Conservation (phyloP, 805 yeast genomes). For the Blastobotrys parvus region DNA sequence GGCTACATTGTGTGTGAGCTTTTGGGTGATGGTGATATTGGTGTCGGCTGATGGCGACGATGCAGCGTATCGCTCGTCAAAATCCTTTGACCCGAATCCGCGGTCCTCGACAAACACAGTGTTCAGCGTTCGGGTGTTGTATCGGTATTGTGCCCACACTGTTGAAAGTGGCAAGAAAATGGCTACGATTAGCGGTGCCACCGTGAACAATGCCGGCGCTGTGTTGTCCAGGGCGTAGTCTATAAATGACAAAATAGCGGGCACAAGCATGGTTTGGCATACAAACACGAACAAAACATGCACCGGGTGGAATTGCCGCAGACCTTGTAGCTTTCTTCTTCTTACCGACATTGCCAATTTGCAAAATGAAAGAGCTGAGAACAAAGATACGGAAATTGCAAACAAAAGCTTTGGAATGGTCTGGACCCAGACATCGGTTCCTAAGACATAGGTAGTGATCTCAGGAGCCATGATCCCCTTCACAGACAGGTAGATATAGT, state of each 20-base stretch:
- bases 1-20: too few species aligned
- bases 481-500: background rate
- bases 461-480: background rate
- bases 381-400: conserved; percentile 56
- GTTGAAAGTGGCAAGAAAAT: conserved; percentile 75
- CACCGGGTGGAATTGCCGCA: conserved; percentile 72
- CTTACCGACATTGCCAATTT: conserved; percentile 64
- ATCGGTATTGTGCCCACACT: conserved; percentile 58
- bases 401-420: conserved; percentile 42
- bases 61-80: background rate
- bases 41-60: background rate
- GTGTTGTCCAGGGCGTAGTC: conserved; percentile 41
- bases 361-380: conserved; percentile 49
- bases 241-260: conserved; percentile 58
- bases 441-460: background rate
- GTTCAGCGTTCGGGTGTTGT: background rate
- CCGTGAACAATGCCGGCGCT: conserved; percentile 23
- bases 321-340: conserved; percentile 67
- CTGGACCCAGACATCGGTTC: conserved; percentile 24
- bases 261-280: conserved; percentile 71
- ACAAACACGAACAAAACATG: conserved; percentile 78
- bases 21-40: background rate
- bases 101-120: background rate
- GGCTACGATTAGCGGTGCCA: conserved; percentile 56
- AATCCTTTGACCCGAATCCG: too few species aligned